These are phyloP conservation scores for Benincasa hispida DNA, from an alignment of 306 rosid genomes.

Conservation along the genomic window DNA sequence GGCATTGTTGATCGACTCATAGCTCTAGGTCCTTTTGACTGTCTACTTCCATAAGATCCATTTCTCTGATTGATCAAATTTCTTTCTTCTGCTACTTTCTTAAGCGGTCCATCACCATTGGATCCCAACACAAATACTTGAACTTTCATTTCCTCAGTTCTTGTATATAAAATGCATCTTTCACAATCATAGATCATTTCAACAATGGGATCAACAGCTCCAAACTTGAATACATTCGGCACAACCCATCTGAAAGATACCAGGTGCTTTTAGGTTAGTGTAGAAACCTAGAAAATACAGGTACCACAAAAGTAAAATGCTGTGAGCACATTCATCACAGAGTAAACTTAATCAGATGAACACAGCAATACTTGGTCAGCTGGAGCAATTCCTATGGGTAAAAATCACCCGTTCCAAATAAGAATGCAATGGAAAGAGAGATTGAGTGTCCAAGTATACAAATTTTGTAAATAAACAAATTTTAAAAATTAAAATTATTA, in stretches of 20 bases:
- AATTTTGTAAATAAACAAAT: not conserved
- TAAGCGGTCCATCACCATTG: conserved; percentile 74
- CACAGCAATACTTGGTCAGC: not conserved
- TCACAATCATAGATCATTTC: conserved; percentile 93
- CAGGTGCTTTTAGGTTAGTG: conserved; percentile 7
- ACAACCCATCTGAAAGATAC: conserved; percentile 84
- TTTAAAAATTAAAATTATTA: not conserved
- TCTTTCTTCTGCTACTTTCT: conserved; percentile 93
- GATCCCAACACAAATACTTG: conserved; percentile 73
- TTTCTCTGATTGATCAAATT: conserved; percentile 73
- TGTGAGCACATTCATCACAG: not conserved
- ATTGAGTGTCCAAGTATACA: not conserved
- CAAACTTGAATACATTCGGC: conserved; percentile 92
- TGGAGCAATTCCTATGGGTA: not conserved
- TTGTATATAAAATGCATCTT: conserved; percentile 70
- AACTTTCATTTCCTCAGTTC: conserved; percentile 93
- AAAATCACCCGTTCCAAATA: not conserved
- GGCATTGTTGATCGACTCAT: conserved; percentile 56
- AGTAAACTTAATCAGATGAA: not conserved
- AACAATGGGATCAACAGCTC: conserved; percentile 79
- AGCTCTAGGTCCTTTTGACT: conserved; percentile 59
- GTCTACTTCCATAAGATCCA: conserved; percentile 68
- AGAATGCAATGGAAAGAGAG: not conserved
- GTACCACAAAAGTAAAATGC: not conserved
- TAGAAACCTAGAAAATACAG: not conserved